Evolutionary conservation across 1,139 yeast species (phyloP).

Genomic region (Lodderomyces oxycetoniae): DNA sequence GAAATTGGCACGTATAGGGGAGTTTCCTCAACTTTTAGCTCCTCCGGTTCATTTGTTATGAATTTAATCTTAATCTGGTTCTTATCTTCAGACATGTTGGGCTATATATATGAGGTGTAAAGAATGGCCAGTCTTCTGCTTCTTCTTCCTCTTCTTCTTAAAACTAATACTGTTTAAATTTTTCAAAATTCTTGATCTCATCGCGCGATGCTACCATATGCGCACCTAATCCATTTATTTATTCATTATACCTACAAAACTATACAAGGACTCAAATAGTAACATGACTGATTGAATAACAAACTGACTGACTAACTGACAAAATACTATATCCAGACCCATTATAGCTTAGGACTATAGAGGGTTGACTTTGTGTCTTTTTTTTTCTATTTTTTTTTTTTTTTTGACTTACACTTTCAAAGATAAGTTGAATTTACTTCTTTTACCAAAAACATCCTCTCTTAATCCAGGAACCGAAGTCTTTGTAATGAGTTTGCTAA

Average conservation of each 20-base stretch:
- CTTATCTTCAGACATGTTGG: conserved; percentile 23
- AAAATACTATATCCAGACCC: too few relatives aligned
- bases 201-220: too few relatives aligned
- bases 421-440: conserved; percentile 2
- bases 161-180: background rate
- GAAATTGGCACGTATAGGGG: conserved; percentile 85
- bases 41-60: conserved; percentile 82
- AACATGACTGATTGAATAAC: too few relatives aligned
- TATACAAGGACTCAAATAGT: too few relatives aligned
- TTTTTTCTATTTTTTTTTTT: background rate
- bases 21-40: conserved; percentile 70
- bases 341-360: too few relatives aligned
- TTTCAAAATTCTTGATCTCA: conserved; percentile 3
- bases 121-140: background rate
- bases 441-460: conserved; percentile 2
- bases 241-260: too few relatives aligned
- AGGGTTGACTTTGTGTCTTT: background rate
- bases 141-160: conserved; percentile 2
- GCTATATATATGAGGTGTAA: conserved; percentile 6
- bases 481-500: conserved; percentile 23
- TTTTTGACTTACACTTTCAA: conserved; percentile 2
- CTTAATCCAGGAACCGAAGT: conserved; percentile 21
- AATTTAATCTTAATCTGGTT: conserved; percentile 67
- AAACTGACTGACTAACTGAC: too few relatives aligned
- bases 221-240: too few relatives aligned